Percentiles rank a stretch among this genome's conserved stretches.
phyloP scores from a whole-genome alignment of 495 filamentous ascomycete genomes.

The Aspergillus taichungensis region DNA sequence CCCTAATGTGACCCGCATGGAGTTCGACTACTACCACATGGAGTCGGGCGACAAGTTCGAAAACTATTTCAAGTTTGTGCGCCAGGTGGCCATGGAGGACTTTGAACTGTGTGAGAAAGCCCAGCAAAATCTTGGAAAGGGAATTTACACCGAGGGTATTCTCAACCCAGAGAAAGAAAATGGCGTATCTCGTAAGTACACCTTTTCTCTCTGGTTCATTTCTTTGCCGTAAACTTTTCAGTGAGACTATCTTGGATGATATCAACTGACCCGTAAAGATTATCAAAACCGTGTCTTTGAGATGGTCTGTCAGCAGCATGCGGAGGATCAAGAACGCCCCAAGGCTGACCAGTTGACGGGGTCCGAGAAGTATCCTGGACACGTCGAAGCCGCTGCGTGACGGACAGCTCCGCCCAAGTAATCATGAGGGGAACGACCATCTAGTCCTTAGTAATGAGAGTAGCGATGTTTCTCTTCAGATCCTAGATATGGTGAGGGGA shows the following conservation, averaged over 20 bases:
- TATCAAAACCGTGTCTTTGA: constrained; percentile 50
- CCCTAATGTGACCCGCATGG: constrained; percentile 48
- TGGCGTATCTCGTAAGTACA: constrained; percentile 43
- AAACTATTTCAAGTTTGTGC: constrained; percentile 50
- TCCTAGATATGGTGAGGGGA: no score
- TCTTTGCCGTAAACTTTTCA: not conserved
- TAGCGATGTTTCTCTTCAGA: not conserved
- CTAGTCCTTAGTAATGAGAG: not conserved
- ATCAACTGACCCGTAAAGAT: constrained; percentile 17
- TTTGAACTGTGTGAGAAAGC: constrained; percentile 53
- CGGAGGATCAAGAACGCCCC: constrained; percentile 16
- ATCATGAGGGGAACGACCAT: no score
- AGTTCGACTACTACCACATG: constrained; percentile 54
- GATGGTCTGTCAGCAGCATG: constrained; percentile 42
- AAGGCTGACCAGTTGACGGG: constrained; percentile 4
- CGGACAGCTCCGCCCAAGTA: not conserved
- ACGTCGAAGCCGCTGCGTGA: constrained; percentile 21
- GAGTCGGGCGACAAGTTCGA: constrained; percentile 48
- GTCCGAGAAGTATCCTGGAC: constrained; percentile 2
- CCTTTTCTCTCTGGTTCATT: not conserved
- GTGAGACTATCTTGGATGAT: not conserved
- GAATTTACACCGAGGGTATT: constrained; percentile 50
- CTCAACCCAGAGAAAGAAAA: constrained; percentile 51
- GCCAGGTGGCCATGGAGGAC: constrained; percentile 52
- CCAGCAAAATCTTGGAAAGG: constrained; percentile 45